Conservation (phyloP, 176 grass and related monocot genomes). For the Oryza meyeriana region DNA sequence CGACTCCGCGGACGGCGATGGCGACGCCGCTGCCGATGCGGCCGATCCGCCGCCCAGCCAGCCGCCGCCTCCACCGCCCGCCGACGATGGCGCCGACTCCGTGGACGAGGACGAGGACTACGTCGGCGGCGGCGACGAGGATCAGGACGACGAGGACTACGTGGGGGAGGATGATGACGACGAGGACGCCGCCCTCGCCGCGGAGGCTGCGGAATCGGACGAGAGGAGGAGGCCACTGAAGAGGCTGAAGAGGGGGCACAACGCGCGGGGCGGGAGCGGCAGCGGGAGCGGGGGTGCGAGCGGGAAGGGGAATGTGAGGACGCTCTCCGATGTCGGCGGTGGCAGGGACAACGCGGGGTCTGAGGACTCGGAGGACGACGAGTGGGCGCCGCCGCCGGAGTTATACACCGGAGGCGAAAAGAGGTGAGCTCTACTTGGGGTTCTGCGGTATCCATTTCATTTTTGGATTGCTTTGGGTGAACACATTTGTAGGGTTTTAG, state of each 20-base stretch:
- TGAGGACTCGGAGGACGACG: constrained; percentile 51
- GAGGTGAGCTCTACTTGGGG: constrained; percentile 42
- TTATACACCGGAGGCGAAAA: constrained; percentile 55
- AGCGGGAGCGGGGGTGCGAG: constrained; percentile 22
- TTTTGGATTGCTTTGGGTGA: neutral
- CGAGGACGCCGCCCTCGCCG: constrained; percentile 36
- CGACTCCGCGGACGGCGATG: constrained; percentile 34
- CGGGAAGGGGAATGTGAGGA: constrained; percentile 42
- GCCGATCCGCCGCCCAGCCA: constrained; percentile 30
- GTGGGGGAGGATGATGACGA: constrained; percentile 16
- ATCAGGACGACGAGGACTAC: constrained; percentile 35
- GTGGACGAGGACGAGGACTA: constrained; percentile 28
- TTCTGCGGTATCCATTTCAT: neutral
- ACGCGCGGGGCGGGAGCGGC: constrained; percentile 4
- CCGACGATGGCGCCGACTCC: neutral
- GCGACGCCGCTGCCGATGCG: neutral
- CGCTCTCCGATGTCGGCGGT: constrained; percentile 53
- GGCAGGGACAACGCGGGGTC: constrained; percentile 24
- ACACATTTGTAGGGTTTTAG: constrained; percentile 33
- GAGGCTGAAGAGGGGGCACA: constrained; percentile 43
- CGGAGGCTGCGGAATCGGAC: constrained; percentile 18
- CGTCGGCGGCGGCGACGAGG: constrained; percentile 31
- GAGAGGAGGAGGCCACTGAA: constrained; percentile 35
- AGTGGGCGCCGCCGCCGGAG: constrained; percentile 45
- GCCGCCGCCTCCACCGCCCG: neutral